Evolutionary conservation across 805 yeast genomes (phyloP), one percentile per base, ranked within the genome.

Genomic region (Kockiozyma suomiensis): DNA sequence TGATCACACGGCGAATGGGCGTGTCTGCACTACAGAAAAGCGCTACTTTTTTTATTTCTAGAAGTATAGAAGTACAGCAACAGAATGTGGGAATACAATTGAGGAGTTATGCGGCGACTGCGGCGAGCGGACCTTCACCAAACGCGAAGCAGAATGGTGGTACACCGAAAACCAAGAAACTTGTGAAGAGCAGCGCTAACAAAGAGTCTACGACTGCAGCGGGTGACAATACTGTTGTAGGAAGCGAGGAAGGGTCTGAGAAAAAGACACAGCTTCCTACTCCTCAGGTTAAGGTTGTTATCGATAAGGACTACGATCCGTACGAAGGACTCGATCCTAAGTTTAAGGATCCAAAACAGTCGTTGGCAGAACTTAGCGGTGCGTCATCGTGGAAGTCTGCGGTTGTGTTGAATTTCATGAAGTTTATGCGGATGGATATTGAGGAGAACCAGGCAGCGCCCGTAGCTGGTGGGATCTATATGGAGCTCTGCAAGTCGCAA

Each of bases 361-460:
- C 65, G 19, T 28, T 58, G 13, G 65, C 59, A 8, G 65, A 61
- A 15, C 43, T 58, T 8, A 42, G 53, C n/a, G 65, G 62, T 19
- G 40, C 46, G 23, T 23, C 62, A n/a, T 19, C 42, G 37, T 62
- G 66, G 66, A 56, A 48, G 26, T 55, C 59, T 10, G 23, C 48
- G 13, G 15, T 48, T 21, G 50, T 61, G 25, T 21, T 46, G 32
- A 49, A 35, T 28, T 50, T 74, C 33, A 73, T 75, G 59, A 56
- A 61, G 19, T 41, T 80, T 10, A 85, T 93, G 72, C 79, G 83
- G 64, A 77, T 93, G 59, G 97, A 93, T 74, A 90, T 93, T 96
- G 98, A 93, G 77, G 83, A 83, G 65, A 82, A 92, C 40, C 82
- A 98, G 70, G 88, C 97, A 0, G 98, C 97, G 28, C 91, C 97